A percentile compares a stretch with the other conserved stretches of the same genome.
phyloP scores from a whole-genome alignment of 148 eudicot species.

The Bassia scoparia region DNA sequence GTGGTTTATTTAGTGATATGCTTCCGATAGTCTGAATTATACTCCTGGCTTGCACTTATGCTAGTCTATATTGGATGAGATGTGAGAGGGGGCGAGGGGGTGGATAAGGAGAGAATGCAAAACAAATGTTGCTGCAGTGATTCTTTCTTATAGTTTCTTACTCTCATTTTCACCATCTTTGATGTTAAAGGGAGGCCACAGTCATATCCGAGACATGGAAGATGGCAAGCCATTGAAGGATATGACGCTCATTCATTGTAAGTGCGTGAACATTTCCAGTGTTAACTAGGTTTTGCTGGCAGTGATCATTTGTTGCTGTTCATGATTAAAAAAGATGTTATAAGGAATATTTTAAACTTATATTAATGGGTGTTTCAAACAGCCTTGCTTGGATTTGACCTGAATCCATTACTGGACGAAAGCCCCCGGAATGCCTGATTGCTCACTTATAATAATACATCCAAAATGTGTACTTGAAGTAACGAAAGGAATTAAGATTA shows the following conservation, averaged over 20 bases:
- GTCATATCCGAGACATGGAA: conserved; percentile 97
- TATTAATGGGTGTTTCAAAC: too few species aligned
- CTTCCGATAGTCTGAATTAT: neutral
- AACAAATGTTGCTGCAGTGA: neutral
- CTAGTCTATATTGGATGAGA: neutral
- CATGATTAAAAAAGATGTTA: neutral
- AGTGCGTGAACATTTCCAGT: conserved; percentile 25
- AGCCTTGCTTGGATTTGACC: too few species aligned
- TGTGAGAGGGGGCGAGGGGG: neutral
- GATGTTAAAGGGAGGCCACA: conserved; percentile 77
- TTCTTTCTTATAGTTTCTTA: neutral
- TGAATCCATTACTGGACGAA: too few species aligned
- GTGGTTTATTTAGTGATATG: neutral
- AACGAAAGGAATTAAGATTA: too few species aligned
- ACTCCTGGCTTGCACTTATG: neutral
- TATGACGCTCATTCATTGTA: conserved; percentile 80
- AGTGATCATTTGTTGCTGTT: conserved; percentile 34
- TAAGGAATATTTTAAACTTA: too few species aligned
- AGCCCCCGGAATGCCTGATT: too few species aligned
- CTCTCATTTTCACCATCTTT: neutral
- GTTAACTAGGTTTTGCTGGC: conserved; percentile 29
- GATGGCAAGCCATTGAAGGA: conserved; percentile 93
- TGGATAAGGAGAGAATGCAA: neutral
- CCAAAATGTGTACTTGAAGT: too few species aligned
- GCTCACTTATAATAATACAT: too few species aligned